Evolutionary conservation across 805 yeast species (phyloP).

Genomic region (Lipomyces lipofer): DNA sequence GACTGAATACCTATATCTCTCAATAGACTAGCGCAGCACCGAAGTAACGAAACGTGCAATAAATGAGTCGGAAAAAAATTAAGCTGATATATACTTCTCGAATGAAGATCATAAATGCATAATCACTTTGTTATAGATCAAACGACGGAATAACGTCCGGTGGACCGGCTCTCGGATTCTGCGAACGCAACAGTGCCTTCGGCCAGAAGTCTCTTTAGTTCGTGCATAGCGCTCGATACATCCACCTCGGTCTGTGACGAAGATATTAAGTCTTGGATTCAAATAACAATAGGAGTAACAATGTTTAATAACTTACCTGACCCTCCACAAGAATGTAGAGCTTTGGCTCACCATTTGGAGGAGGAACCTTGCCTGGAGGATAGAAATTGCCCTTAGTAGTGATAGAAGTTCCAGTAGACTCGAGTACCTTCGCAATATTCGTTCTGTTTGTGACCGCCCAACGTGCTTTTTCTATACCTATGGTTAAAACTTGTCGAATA

Average conservation of each 20-base stretch:
- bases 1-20: not conserved
- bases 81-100: not conserved
- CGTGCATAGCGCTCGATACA: constrained; percentile 35
- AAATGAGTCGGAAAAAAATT: not conserved
- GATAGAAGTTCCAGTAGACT: constrained; percentile 70
- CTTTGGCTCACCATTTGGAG: constrained; percentile 62
- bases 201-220: constrained; percentile 32
- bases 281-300: not conserved
- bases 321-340: constrained; percentile 79
- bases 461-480: constrained; percentile 52
- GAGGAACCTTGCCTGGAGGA: constrained; percentile 58
- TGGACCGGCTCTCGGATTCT: constrained; percentile 27
- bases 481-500: not conserved
- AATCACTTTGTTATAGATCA: no score
- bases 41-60: no score
- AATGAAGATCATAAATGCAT: no score
- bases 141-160: constrained; percentile 35
- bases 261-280: not conserved
- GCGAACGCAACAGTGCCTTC: constrained; percentile 33
- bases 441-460: constrained; percentile 75
- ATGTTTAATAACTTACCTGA: constrained; percentile 25
- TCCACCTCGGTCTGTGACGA: constrained; percentile 30
- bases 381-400: constrained; percentile 81
- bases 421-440: constrained; percentile 62
- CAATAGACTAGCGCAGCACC: not conserved